Percentiles rank a stretch among this genome's conserved stretches.
Conservation (phyloP, 495 filamentous ascomycete genomes). For the Hyaloscypha bicolor region DNA sequence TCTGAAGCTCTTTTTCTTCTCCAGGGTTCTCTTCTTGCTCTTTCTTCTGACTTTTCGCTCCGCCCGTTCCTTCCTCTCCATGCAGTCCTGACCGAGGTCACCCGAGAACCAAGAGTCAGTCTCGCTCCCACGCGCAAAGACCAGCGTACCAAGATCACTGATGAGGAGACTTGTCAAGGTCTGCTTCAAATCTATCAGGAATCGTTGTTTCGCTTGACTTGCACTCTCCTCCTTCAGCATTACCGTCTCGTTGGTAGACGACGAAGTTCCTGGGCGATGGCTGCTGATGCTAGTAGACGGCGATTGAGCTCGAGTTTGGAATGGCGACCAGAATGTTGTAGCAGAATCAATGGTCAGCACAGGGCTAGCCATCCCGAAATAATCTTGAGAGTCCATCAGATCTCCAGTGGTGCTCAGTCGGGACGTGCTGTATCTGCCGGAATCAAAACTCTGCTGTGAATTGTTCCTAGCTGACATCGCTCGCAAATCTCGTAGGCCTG, state of each 20-base stretch:
- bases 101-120: slow-evolving; percentile 89
- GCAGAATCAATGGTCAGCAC: slow-evolving; percentile 75
- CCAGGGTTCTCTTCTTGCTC: slow-evolving; percentile 50
- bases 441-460: slow-evolving; percentile 68
- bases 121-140: slow-evolving; percentile 86
- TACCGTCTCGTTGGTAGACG: slow-evolving; percentile 61
- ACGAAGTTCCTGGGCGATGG: slow-evolving; percentile 53
- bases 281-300: slow-evolving; percentile 57
- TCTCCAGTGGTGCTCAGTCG: slow-evolving; percentile 51
- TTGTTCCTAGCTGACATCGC: slow-evolving; percentile 56
- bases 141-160: slow-evolving; percentile 84
- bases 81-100: slow-evolving; percentile 72
- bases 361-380: slow-evolving; percentile 67
- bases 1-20: slow-evolving; percentile 60
- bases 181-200: slow-evolving; percentile 76
- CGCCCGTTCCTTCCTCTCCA: slow-evolving; percentile 69
- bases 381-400: slow-evolving; percentile 68
- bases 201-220: slow-evolving; percentile 53
- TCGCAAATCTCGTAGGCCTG: slow-evolving; percentile 50
- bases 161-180: slow-evolving; percentile 81
- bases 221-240: slow-evolving; percentile 47
- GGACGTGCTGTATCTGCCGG: slow-evolving; percentile 63
- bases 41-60: slow-evolving; percentile 49
- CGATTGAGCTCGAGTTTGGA: slow-evolving; percentile 63
- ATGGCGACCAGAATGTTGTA: slow-evolving; percentile 87